Conservation (phyloP, 2,329 filamentous ascomycete species). For the Pyrenochaeta sp. region DNA sequence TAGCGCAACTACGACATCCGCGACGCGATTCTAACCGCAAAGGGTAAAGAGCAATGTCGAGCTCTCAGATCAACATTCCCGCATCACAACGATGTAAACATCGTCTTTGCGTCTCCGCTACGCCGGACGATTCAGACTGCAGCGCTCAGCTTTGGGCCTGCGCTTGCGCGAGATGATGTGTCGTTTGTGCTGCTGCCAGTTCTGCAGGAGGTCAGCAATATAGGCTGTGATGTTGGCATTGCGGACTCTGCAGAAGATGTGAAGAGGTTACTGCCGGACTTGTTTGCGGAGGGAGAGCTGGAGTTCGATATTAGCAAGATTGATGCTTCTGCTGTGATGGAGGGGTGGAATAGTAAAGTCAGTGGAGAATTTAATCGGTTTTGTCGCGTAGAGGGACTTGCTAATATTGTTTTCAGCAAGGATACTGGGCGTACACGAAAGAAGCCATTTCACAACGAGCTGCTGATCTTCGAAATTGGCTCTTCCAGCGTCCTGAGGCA, state of each 20-base stretch:
- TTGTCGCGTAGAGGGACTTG: conserved; percentile 9
- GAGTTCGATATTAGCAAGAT: conserved; percentile 59
- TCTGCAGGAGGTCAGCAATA: conserved; percentile 78
- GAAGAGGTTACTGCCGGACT: conserved; percentile 26
- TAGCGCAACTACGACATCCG: conserved; percentile 73
- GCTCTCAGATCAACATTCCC: conserved; percentile 71
- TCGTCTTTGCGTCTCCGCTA: conserved; percentile 80
- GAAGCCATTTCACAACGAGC: conserved; percentile 41
- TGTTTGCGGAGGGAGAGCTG: conserved; percentile 65
- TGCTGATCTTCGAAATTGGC: conserved; percentile 36
- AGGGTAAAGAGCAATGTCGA: conserved; percentile 79
- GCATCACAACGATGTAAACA: conserved; percentile 64
- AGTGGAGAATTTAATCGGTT: conserved; percentile 5
- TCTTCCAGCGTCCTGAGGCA: conserved; percentile 39
- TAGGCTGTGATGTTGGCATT: conserved; percentile 78
- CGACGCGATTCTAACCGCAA: conserved; percentile 80
- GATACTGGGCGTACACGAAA: conserved; percentile 42
- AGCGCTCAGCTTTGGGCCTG: conserved; percentile 71
- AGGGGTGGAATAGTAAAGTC: conserved; percentile 77
- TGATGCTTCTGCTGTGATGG: conserved; percentile 68
- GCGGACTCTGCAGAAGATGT: conserved; percentile 57
- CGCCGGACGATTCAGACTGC: conserved; percentile 83
- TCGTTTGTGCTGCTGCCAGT: conserved; percentile 72
- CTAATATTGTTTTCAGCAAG: conserved; percentile 26
- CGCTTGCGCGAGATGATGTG: conserved; percentile 41